Conservation (phyloP, 1,139 yeast species). For the Pichia terricola region DNA sequence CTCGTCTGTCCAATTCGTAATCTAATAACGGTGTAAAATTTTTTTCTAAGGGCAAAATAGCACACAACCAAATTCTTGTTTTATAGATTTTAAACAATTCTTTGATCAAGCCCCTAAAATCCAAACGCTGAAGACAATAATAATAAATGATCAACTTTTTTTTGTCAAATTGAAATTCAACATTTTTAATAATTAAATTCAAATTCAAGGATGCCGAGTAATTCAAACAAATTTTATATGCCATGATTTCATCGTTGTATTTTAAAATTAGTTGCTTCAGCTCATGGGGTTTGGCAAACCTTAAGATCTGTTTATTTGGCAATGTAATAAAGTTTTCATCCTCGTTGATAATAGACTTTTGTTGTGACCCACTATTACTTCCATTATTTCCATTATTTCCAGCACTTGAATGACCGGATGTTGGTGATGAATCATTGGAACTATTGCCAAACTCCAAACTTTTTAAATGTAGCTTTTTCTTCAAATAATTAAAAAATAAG, state of each 20-base stretch:
- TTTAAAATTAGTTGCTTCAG: constrained; percentile 52
- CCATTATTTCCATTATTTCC: constrained; percentile 29
- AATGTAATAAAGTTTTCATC: constrained; percentile 28
- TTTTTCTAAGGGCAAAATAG: constrained; percentile 42
- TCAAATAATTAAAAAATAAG: constrained; percentile 66
- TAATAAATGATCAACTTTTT: constrained; percentile 90
- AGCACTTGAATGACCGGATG: constrained; percentile 19
- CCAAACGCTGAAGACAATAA: constrained; percentile 74
- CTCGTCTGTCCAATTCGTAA: constrained; percentile 22
- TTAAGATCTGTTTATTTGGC: constrained; percentile 57
- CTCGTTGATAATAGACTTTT: constrained; percentile 27
- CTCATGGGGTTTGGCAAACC: constrained; percentile 60
- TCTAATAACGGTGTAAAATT: constrained; percentile 23
- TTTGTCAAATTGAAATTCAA: constrained; percentile 93
- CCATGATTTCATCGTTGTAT: constrained; percentile 64
- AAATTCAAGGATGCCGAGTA: constrained; percentile 31
- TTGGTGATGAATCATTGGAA: constrained; percentile 14
- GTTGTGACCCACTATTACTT: constrained; percentile 14
- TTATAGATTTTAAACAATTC: constrained; percentile 90
- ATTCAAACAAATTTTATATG: constrained; percentile 54
- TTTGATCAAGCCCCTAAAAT: constrained; percentile 83
- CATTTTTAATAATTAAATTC: constrained; percentile 34
- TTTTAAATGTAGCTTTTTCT: constrained; percentile 69
- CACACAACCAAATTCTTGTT: constrained; percentile 96
- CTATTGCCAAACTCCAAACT: constrained; percentile 50